phyloP scores from a whole-genome alignment of 805 yeast species.

The Saturnispora besseyi region DNA sequence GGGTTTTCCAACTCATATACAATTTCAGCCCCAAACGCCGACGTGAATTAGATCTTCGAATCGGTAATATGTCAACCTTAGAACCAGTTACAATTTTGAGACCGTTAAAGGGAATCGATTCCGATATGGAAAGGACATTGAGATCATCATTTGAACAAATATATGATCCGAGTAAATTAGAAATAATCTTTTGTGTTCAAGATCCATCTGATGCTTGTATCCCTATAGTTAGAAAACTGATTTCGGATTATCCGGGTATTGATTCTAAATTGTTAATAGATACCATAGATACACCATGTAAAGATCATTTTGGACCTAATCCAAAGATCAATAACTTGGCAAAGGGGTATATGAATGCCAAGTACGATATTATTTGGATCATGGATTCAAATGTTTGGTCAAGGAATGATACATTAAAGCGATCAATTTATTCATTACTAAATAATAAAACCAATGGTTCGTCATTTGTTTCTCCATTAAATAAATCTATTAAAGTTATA shows the following conservation, averaged over 20 bases:
- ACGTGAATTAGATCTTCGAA: constrained; percentile 4
- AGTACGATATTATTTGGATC: constrained; percentile 72
- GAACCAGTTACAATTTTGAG: constrained; percentile 71
- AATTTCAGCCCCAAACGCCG: constrained; percentile 19
- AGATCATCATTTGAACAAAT: constrained; percentile 59
- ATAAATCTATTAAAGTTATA: constrained; percentile 50
- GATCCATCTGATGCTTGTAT: constrained; percentile 54
- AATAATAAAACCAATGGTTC: constrained; percentile 46
- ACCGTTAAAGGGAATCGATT: constrained; percentile 79
- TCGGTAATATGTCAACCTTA: constrained; percentile 21
- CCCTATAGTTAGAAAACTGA: constrained; percentile 41
- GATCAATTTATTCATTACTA: constrained; percentile 49
- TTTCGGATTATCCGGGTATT: constrained; percentile 44
- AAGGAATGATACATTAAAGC: constrained; percentile 48
- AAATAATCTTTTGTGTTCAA: constrained; percentile 71
- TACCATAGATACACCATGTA: constrained; percentile 20
- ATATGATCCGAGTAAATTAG: constrained; percentile 51
- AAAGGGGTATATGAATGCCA: constrained; percentile 66
- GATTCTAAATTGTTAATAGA: constrained; percentile 54
- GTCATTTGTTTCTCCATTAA: constrained; percentile 12
- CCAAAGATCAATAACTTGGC: constrained; percentile 83
- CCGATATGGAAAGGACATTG: constrained; percentile 61
- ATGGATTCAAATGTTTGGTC: constrained; percentile 84
- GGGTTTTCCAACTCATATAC: constrained; percentile 21
- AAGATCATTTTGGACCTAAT: constrained; percentile 64